Percentiles rank a stretch among this genome's conserved stretches.
These are phyloP conservation scores for Furcasterigmium sp. DNA, from an alignment of 2,329 filamentous ascomycete species.

Conservation along the genomic window DNA sequence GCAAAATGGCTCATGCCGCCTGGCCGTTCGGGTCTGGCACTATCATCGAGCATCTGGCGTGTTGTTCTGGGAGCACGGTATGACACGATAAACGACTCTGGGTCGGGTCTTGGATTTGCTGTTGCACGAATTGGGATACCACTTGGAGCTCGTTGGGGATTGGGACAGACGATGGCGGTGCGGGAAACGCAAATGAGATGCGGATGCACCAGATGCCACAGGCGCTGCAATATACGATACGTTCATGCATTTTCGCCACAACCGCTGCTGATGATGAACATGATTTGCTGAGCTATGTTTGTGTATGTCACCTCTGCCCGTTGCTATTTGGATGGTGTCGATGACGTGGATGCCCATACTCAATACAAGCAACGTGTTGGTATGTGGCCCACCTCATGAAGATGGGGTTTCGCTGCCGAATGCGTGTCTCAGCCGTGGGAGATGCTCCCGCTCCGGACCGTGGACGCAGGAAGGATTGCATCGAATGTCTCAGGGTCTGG, in stretches of 20 bases:
- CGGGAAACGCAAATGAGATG: slow-evolving; percentile 4
- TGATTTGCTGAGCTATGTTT: too few relatives aligned
- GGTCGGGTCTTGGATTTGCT: not conserved
- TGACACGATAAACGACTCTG: slow-evolving; percentile 12
- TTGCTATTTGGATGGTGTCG: too few relatives aligned
- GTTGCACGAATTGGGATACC: slow-evolving; percentile 7
- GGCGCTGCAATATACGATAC: slow-evolving; percentile 32
- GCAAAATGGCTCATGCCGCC: not conserved
- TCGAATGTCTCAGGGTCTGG: not conserved
- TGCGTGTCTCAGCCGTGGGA: too few relatives aligned
- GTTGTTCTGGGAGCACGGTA: slow-evolving; percentile 9
- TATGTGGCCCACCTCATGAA: too few relatives aligned
- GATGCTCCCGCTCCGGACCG: too few relatives aligned
- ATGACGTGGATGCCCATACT: too few relatives aligned
- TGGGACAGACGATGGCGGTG: slow-evolving; percentile 2
- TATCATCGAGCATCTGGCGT: slow-evolving; percentile 1
- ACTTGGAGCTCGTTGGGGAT: slow-evolving; percentile 4
- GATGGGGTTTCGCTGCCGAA: too few relatives aligned
- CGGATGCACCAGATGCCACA: slow-evolving; percentile 13
- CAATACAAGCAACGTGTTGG: too few relatives aligned
- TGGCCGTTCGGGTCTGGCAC: not conserved
- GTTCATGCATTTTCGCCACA: slow-evolving; percentile 16
- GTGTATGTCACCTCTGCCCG: too few relatives aligned
- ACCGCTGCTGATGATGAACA: too few relatives aligned
- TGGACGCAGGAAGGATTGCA: too few relatives aligned